These are phyloP conservation scores for Hymenoscyphus fraxineus DNA, from an alignment of 2,329 filamentous ascomycete species.

Conservation along the genomic window DNA sequence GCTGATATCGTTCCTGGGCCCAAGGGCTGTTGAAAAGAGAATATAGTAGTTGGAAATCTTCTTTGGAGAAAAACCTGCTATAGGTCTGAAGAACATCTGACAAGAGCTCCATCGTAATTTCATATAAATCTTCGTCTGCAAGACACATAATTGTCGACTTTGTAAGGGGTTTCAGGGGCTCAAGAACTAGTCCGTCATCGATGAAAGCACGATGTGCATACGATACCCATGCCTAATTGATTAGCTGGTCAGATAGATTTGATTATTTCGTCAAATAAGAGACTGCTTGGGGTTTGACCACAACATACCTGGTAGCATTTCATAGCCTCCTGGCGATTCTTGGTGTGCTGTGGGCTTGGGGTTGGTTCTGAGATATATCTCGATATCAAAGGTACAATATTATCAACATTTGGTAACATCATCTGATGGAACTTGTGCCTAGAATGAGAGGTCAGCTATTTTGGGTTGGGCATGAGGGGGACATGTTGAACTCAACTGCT, in stretches of 20 bases:
- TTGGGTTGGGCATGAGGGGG: neutral
- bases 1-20: constrained; percentile 53
- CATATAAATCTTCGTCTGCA: constrained; percentile 53
- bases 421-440: constrained; percentile 47
- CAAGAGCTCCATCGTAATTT: constrained; percentile 59
- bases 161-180: constrained; percentile 57
- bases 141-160: constrained; percentile 59
- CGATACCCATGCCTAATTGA: constrained; percentile 63
- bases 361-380: constrained; percentile 37
- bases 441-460: neutral
- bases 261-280: neutral
- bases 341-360: constrained; percentile 41
- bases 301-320: constrained; percentile 55
- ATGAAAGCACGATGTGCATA: constrained; percentile 65
- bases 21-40: constrained; percentile 58
- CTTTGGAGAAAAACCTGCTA: constrained; percentile 56
- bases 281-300: neutral
- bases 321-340: constrained; percentile 52
- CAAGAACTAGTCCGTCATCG: constrained; percentile 53
- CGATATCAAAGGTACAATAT: constrained; percentile 47
- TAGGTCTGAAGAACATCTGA: constrained; percentile 63
- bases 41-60: constrained; percentile 55
- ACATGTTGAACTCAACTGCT: constrained; percentile 43
- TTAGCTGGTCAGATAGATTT: constrained; percentile 11
- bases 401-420: constrained; percentile 48